Percentiles rank a stretch among this genome's conserved stretches.
Conservation (phyloP, 192 early-diverging fungal species). For the Backusella tuberculispora region DNA sequence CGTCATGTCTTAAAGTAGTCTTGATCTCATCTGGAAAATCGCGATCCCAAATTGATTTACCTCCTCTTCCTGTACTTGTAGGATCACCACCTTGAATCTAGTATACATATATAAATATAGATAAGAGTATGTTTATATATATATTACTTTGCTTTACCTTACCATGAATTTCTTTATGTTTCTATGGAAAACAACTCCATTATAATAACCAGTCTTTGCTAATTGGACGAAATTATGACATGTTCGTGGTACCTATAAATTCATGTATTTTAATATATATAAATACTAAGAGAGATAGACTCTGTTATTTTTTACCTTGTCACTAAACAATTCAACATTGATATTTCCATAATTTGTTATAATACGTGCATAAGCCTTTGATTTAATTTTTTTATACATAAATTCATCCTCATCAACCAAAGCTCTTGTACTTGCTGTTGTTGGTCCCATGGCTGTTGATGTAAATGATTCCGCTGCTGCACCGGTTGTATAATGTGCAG, state of each 20-base stretch:
- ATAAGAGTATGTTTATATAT: not conserved
- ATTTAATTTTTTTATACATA: conserved; percentile 84
- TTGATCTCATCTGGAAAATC: conserved; percentile 75
- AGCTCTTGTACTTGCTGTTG: conserved; percentile 71
- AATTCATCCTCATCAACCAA: conserved; percentile 84
- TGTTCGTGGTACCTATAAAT: conserved; percentile 70
- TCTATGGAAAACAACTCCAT: conserved; percentile 82
- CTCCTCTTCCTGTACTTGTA: conserved; percentile 90
- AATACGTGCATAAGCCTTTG: conserved; percentile 78
- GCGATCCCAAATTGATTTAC: conserved; percentile 71
- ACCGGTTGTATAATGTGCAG: conserved; percentile 84
- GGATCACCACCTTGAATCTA: conserved; percentile 95
- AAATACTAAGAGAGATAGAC: conserved; percentile 17
- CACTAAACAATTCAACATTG: conserved; percentile 81
- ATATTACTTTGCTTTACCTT: not conserved
- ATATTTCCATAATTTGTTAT: conserved; percentile 83
- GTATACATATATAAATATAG: not conserved
- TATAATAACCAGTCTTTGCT: conserved; percentile 87
- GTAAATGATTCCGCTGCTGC: conserved; percentile 81
- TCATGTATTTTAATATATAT: not conserved
- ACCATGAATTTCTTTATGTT: conserved; percentile 93
- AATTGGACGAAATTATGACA: conserved; percentile 94
- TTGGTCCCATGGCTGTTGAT: conserved; percentile 77
- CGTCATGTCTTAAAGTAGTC: conserved; percentile 72
- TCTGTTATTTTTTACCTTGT: conserved; percentile 51